Evolutionary conservation across 2,329 filamentous ascomycete genomes (phyloP).

Genomic region (Ploettnerulaceae sp.): DNA sequence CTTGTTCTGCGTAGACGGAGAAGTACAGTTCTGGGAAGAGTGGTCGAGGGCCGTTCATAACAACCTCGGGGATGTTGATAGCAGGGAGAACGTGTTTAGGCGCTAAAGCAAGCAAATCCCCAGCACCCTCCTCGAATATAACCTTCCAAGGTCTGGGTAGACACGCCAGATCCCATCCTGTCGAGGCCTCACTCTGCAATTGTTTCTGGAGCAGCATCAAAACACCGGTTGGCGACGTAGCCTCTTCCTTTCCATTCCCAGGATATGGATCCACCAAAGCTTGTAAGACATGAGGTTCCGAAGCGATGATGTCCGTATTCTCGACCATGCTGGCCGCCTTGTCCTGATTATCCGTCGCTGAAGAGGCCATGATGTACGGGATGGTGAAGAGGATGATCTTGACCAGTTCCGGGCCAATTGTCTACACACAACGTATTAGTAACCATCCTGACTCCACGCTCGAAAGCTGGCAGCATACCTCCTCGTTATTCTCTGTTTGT

Average conservation of each 20-base stretch:
- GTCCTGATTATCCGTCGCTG: conserved; percentile 63
- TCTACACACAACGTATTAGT: conserved; percentile 38
- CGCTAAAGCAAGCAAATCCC: conserved; percentile 52
- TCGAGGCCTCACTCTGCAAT: conserved; percentile 69
- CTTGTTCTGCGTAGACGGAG: conserved; percentile 84
- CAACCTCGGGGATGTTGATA: conserved; percentile 69
- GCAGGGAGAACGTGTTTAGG: conserved; percentile 74
- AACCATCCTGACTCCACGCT: background rate
- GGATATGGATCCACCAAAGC: conserved; percentile 81
- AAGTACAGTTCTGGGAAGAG: conserved; percentile 92
- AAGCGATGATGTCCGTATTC: conserved; percentile 92
- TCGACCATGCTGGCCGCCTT: conserved; percentile 77
- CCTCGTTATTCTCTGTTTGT: conserved; percentile 87
- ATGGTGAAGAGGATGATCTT: conserved; percentile 95
- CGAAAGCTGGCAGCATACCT: conserved; percentile 61
- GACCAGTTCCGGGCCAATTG: conserved; percentile 77
- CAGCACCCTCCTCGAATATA: conserved; percentile 55
- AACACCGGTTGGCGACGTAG: conserved; percentile 62
- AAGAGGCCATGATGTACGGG: conserved; percentile 78
- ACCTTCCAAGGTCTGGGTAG: conserved; percentile 65
- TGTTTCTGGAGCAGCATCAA: conserved; percentile 82
- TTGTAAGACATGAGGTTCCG: conserved; percentile 80
- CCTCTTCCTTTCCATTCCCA: conserved; percentile 56
- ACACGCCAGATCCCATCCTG: conserved; percentile 69
- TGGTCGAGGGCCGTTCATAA: conserved; percentile 67